Evolutionary conservation across 129 eudicot species (phyloP).

Genomic region (Chrysanthemum lavandulifolium): DNA sequence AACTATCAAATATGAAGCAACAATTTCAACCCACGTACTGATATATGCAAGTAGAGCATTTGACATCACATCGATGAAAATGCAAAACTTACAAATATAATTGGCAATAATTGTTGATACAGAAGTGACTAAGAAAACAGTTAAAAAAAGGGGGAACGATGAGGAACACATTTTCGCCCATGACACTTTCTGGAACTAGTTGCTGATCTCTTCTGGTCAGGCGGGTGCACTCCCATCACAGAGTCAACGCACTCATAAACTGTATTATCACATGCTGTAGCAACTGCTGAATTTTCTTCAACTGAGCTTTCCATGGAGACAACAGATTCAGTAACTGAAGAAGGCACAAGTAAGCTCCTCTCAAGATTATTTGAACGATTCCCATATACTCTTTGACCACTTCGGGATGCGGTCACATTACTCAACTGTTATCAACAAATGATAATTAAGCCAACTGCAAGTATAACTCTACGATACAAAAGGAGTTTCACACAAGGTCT

Average conservation of each 20-base stretch:
- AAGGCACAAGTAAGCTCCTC: slow-evolving; percentile 7
- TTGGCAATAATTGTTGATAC: background rate
- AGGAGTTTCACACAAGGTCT: too few species aligned
- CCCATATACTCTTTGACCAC: background rate
- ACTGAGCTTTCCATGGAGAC: slow-evolving; percentile 23
- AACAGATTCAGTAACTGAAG: slow-evolving; percentile 6
- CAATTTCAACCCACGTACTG: too few species aligned
- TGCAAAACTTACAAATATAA: slow-evolving; percentile 30
- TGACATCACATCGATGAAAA: slow-evolving; percentile 18
- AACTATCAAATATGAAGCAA: too few species aligned
- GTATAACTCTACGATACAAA: background rate
- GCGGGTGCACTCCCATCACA: background rate
- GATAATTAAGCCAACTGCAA: background rate
- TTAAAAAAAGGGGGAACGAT: slow-evolving; percentile 28
- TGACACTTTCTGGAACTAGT: slow-evolving; percentile 12
- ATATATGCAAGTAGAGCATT: slow-evolving; percentile 28
- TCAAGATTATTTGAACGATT: slow-evolving; percentile 4
- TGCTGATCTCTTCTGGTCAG: background rate
- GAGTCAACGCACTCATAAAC: slow-evolving; percentile 6
- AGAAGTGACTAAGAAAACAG: background rate
- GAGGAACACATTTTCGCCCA: slow-evolving; percentile 34
- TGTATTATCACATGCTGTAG: slow-evolving; percentile 10
- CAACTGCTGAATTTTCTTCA: slow-evolving; percentile 9
- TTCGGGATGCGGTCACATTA: background rate
- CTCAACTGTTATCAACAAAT: slow-evolving; percentile 23